Percentiles rank a stretch among this genome's conserved stretches.
Conservation (phyloP, 2,329 filamentous ascomycete species). For the Verticillium longisporum region DNA sequence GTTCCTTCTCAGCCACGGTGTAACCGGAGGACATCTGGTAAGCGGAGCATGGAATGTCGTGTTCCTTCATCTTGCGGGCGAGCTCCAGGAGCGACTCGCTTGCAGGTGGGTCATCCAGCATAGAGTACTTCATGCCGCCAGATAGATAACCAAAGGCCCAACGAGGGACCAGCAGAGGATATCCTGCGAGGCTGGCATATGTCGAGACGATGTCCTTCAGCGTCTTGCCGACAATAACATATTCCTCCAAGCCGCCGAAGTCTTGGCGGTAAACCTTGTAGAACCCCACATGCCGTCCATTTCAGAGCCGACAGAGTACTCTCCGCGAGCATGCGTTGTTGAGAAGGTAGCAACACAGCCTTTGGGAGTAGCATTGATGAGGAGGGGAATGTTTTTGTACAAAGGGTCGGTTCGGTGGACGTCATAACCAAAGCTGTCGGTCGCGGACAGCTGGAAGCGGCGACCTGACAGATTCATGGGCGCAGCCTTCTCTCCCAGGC, state of each 20-base stretch:
- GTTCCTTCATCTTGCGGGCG: constrained; percentile 51
- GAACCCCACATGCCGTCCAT: constrained; percentile 69
- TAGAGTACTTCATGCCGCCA: constrained; percentile 51
- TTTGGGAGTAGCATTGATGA: constrained; percentile 59
- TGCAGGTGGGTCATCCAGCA: constrained; percentile 43
- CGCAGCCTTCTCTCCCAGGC: constrained; percentile 65
- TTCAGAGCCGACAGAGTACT: constrained; percentile 62
- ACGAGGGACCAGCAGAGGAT: constrained; percentile 59
- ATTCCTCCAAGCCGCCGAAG: constrained; percentile 65
- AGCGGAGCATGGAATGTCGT: constrained; percentile 64
- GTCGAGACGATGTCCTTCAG: constrained; percentile 57
- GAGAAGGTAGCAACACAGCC: constrained; percentile 65
- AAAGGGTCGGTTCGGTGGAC: constrained; percentile 63
- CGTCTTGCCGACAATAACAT: constrained; percentile 59
- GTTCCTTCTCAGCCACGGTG: constrained; percentile 58
- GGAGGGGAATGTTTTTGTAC: constrained; percentile 69
- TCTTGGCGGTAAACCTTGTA: constrained; percentile 71
- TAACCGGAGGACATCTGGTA: constrained; percentile 71
- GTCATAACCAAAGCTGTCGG: constrained; percentile 69
- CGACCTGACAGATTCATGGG: constrained; percentile 66
- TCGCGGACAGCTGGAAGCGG: constrained; percentile 59
- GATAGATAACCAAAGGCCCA: constrained; percentile 70
- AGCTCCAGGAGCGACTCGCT: constrained; percentile 55
- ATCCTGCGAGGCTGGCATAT: constrained; percentile 63
- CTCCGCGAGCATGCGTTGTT: constrained; percentile 55